These are phyloP conservation scores for Sechiopsis laciniata DNA, from an alignment of 306 rosid genomes.

Conservation along the genomic window DNA sequence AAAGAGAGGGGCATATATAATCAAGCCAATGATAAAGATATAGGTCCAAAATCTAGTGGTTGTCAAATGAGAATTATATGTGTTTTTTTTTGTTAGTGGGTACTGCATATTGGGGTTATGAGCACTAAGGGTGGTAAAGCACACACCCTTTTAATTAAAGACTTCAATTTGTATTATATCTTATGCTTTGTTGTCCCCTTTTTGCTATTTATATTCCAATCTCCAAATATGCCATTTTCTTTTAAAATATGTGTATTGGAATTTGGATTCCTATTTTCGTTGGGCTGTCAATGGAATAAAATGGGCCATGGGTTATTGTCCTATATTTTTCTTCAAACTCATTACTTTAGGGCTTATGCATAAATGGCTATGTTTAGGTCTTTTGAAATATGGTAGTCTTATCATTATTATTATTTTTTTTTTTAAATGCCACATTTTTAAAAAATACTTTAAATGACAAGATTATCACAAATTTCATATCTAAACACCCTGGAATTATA, in stretches of 20 bases:
- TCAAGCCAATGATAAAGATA: not conserved
- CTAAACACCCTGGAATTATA: too few relatives aligned
- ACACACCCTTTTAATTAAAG: not conserved
- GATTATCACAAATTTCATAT: too few relatives aligned
- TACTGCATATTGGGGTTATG: not conserved
- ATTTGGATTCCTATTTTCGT: not conserved
- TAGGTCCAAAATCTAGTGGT: not conserved
- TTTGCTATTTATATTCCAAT: not conserved
- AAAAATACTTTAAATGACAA: too few relatives aligned
- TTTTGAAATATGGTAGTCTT: too few relatives aligned
- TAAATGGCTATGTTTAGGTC: too few relatives aligned
- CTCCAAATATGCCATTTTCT: not conserved
- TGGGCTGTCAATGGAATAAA: too few relatives aligned
- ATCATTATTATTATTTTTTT: too few relatives aligned
- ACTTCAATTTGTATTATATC: not conserved
- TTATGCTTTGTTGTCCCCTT: not conserved
- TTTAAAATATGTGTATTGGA: not conserved
- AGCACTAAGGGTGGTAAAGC: constrained; percentile 7
- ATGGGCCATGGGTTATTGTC: too few relatives aligned
- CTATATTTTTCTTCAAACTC: not conserved
- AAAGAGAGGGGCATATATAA: not conserved
- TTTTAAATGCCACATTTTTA: too few relatives aligned
- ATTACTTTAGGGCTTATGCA: too few relatives aligned
- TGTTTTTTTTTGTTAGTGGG: not conserved
- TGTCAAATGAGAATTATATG: not conserved